These are phyloP conservation scores for Leishmania braziliensis DNA, from an alignment of 208 protist genomes.

Conservation along the genomic window DNA sequence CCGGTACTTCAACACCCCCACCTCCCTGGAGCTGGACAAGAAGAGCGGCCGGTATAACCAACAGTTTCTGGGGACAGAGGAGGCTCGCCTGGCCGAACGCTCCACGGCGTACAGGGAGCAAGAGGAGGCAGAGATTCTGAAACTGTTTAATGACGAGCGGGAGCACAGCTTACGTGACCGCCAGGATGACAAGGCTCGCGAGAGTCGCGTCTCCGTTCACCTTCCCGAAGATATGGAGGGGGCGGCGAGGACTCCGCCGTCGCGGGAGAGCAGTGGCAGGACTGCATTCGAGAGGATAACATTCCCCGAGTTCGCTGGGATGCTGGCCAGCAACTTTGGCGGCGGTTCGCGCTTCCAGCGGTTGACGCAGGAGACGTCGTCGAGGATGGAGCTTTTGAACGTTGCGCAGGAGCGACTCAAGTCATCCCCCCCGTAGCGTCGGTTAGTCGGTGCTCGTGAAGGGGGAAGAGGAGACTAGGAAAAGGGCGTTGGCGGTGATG, in stretches of 20 bases:
- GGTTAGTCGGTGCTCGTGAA: neutral
- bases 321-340: constrained; percentile 77
- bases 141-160: constrained; percentile 84
- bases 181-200: constrained; percentile 26
- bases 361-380: constrained; percentile 66
- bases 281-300: constrained; percentile 53
- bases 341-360: constrained; percentile 84
- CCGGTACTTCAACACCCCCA: constrained; percentile 80
- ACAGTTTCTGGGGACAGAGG: constrained; percentile 31
- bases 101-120: constrained; percentile 44
- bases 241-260: constrained; percentile 13
- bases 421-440: constrained; percentile 3
- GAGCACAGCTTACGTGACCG: constrained; percentile 26
- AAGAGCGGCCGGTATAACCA: constrained; percentile 43
- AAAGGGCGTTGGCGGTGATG: neutral
- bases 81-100: constrained; percentile 37
- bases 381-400: constrained; percentile 41
- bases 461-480: neutral
- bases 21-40: constrained; percentile 70
- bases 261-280: neutral
- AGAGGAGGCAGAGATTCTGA: constrained; percentile 71
- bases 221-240: constrained; percentile 53
- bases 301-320: constrained; percentile 58
- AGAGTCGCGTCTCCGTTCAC: constrained; percentile 67
- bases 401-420: constrained; percentile 39